Base-by-base conservation (phyloP, 352 stramenopile species). In the Pythium guiyangense region DNA sequence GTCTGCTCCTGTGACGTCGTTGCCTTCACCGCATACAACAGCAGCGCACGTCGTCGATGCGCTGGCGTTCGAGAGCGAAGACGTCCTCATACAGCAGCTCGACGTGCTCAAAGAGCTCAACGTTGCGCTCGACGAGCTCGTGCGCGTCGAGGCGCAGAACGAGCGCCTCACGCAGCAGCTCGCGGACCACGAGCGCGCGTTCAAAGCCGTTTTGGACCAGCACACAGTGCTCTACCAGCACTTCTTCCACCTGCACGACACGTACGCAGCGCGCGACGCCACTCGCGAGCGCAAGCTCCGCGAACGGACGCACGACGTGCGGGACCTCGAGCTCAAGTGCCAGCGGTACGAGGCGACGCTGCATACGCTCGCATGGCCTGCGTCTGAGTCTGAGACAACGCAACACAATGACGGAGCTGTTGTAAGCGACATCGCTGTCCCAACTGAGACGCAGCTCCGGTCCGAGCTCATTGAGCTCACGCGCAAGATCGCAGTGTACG, bases 191-290 rank as follows among this genome's bases (percentile, higher is more conserved):
- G 77, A 90, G 63, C 59, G 65, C n/a, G 63, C 78, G 0, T 79
- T 88, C 48, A 65, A 74, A 48, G 70, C 73, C 1, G 54, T 86
- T 6, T 80, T 80, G 69, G 83, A 93, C 52, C 79, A 93, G 45
- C 79, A 93, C 49, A 83, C 69, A 4, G 39, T 93, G 2, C 54
- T 90, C 40, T 91, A 91, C 46, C 69, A 84, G 51, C 82, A 90
- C 49, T 82, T 87, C 31, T 84, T 88, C 54, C 67, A 87, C 53
- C 67, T 86, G 53, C 77, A 86, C 22, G 63, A 80, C 34, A 12
- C 35, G 75, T n/a, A n/a, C n/a, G n/a, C n/a, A n/a, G n/a, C n/a
- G n/a, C n/a, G n/a, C n/a, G n/a, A n/a, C n/a, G n/a, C n/a, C n/a
- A n/a, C n/a, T n/a, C n/a, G n/a, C n/a, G n/a, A n/a, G n/a, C n/a